Evolutionary conservation across 2,329 filamentous ascomycete species (phyloP).

Genomic region (Pyrenochaeta sp.): DNA sequence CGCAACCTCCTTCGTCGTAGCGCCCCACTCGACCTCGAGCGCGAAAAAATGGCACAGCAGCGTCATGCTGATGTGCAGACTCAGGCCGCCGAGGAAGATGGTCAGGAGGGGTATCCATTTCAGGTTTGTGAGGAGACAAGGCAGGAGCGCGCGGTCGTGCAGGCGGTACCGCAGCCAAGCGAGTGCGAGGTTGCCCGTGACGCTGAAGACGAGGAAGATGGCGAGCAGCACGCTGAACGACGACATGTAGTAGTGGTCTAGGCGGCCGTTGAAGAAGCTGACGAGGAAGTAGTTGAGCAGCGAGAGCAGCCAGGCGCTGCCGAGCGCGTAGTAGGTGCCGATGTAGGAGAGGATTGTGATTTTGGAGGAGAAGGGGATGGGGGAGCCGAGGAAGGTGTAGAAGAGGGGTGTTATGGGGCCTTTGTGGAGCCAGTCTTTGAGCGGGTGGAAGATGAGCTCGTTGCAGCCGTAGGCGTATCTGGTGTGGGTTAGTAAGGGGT

Average conservation of each 20-base stretch:
- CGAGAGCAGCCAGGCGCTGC: slow-evolving; percentile 70
- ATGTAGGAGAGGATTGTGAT: slow-evolving; percentile 76
- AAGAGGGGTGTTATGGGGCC: slow-evolving; percentile 73
- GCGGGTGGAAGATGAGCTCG: slow-evolving; percentile 73
- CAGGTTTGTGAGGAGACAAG: slow-evolving; percentile 63
- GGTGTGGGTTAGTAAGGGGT: too few relatives aligned
- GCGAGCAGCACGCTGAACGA: slow-evolving; percentile 72
- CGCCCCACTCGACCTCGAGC: slow-evolving; percentile 86
- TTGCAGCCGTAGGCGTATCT: slow-evolving; percentile 72
- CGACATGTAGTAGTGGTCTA: slow-evolving; percentile 82
- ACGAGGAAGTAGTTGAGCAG: slow-evolving; percentile 74
- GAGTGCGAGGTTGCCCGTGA: slow-evolving; percentile 66
- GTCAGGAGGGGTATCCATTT: slow-evolving; percentile 72
- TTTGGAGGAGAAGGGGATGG: slow-evolving; percentile 71
- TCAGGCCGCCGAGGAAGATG: slow-evolving; percentile 83
- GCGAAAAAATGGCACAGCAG: slow-evolving; percentile 83
- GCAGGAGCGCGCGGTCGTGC: slow-evolving; percentile 60
- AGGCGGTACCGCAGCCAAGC: slow-evolving; percentile 70
- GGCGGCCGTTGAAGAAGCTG: slow-evolving; percentile 75
- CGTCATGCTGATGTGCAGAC: slow-evolving; percentile 81
- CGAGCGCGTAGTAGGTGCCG: slow-evolving; percentile 76
- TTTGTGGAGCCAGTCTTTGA: slow-evolving; percentile 66
- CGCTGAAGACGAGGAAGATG: slow-evolving; percentile 71
- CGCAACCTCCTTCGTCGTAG: slow-evolving; percentile 82
- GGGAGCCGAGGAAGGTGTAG: slow-evolving; percentile 64